Base-by-base conservation (phyloP, 148 eudicot genomes). In the Beta vulgaris region DNA sequence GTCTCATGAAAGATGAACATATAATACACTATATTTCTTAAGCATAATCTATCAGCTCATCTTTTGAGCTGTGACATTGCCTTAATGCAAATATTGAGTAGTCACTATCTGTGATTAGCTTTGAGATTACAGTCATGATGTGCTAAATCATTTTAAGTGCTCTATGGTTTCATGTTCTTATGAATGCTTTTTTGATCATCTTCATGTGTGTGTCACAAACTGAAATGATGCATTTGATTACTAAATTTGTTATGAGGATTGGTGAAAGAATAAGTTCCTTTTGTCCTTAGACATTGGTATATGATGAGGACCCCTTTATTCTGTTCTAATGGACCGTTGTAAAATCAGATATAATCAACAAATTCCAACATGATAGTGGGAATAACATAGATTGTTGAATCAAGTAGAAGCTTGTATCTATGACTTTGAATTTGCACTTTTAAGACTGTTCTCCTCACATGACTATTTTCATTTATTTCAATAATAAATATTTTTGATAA, bases 21-120 rank as follows among this genome's bases (percentile, higher is more conserved):
- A 70, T 34, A 9, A 69, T 19, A 51, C 21, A 70, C 51, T 70
- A 51, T 32, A 70, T 70, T 70, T 31, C 21, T 32, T 10, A 29
- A 21, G 16, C 28, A 34, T 61, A 34, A 15, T 1, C 64, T 15
- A 29, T 15, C 3, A 28, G 62, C 62, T 25, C 28, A 58, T 58
- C 3, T 60, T 26, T 29, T 28, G 35, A 28, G 40, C 39, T 49
- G 14, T 51, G 16, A 51, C 31, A 34, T 37, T 51, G 61, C 40
- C 31, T 23, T n/a, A n/a, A n/a, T n/a, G n/a, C n/a, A n/a, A n/a
- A n/a, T n/a, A n/a, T n/a, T n/a, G 31, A 14, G 18, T 23, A 21
- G 26, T 35, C 14, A n/a, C 26, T 46, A n/a, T 49, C 77, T 46
- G 5, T 44, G 25, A 2, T 43, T 16, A 28, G 21, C 31, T 6